A percentile compares a stretch with the other conserved stretches of the same genome.
These are phyloP conservation scores for Thelonectria blattea DNA, from an alignment of 2,329 filamentous ascomycete genomes.

Conservation along the genomic window DNA sequence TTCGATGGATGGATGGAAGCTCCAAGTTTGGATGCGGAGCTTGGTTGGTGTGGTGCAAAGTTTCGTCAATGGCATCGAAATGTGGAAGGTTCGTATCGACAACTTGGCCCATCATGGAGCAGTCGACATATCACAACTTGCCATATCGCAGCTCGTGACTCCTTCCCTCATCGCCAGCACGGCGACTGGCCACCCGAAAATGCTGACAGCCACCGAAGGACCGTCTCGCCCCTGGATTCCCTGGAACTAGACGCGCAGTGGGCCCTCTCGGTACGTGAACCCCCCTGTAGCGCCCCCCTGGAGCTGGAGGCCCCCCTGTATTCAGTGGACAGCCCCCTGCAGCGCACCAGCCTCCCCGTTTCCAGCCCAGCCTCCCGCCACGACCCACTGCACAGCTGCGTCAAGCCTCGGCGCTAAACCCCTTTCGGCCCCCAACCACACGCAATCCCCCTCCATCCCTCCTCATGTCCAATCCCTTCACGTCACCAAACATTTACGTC, in stretches of 20 bases:
- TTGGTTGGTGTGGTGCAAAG: background rate
- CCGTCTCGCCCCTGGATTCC: constrained; percentile 17
- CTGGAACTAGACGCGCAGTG: constrained; percentile 12
- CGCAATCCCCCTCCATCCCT: constrained; percentile 34
- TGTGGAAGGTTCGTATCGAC: background rate
- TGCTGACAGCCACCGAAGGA: constrained; percentile 14
- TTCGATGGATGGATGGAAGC: background rate
- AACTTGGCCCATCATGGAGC: background rate
- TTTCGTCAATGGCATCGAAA: too few species aligned
- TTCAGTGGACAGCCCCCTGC: constrained; percentile 17
- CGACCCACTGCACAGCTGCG: constrained; percentile 26
- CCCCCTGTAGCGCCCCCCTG: background rate
- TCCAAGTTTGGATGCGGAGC: background rate
- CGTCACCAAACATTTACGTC: constrained; percentile 19
- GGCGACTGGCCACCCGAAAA: constrained; percentile 9
- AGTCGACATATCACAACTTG: background rate
- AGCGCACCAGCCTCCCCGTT: constrained; percentile 43
- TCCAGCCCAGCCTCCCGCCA: constrained; percentile 40
- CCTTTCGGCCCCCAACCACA: constrained; percentile 41
- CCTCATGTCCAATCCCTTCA: constrained; percentile 22
- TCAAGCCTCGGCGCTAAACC: constrained; percentile 24
- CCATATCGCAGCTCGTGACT: background rate
- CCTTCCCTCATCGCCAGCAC: background rate
- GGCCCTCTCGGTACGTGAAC: constrained; percentile 9
- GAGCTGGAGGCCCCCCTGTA: background rate